A percentile compares a stretch with the other conserved stretches of the same genome.
phyloP scores from a whole-genome alignment of 148 eudicot genomes.

The Mesembryanthemum crystallinum region DNA sequence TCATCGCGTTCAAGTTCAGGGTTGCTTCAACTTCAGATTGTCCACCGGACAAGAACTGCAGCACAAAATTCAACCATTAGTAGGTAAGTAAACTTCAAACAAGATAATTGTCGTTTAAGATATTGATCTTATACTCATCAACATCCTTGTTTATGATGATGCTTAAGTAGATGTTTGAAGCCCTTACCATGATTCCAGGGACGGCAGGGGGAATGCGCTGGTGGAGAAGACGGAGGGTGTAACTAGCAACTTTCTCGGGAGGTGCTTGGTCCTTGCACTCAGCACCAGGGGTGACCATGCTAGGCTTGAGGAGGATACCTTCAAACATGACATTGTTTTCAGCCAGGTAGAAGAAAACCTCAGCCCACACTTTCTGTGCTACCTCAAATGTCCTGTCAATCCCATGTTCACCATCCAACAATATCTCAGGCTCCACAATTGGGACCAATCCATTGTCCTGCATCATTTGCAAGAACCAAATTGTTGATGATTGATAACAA shows the following conservation, averaged over 20 bases:
- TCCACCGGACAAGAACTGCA: constrained; percentile 51
- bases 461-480: background rate
- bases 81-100: background rate
- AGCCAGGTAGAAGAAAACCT: constrained; percentile 49
- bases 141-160: no score
- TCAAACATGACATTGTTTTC: constrained; percentile 49
- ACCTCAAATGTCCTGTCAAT: constrained; percentile 53
- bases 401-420: constrained; percentile 49
- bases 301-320: constrained; percentile 49
- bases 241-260: constrained; percentile 37
- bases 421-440: constrained; percentile 54
- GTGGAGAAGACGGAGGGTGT: constrained; percentile 44
- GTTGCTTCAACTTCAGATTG: constrained; percentile 55
- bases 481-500: background rate
- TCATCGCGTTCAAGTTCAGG: constrained; percentile 52
- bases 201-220: constrained; percentile 49
- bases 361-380: constrained; percentile 47
- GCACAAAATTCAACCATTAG: background rate
- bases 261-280: constrained; percentile 45
- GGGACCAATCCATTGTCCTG: constrained; percentile 57
- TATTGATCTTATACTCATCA: no score
- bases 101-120: no score
- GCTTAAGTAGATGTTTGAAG: background rate
- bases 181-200: constrained; percentile 51
- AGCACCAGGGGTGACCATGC: constrained; percentile 60